These are phyloP conservation scores for Nematocida sp. DNA, from an alignment of 371 early-diverging fungal species.

Conservation along the genomic window DNA sequence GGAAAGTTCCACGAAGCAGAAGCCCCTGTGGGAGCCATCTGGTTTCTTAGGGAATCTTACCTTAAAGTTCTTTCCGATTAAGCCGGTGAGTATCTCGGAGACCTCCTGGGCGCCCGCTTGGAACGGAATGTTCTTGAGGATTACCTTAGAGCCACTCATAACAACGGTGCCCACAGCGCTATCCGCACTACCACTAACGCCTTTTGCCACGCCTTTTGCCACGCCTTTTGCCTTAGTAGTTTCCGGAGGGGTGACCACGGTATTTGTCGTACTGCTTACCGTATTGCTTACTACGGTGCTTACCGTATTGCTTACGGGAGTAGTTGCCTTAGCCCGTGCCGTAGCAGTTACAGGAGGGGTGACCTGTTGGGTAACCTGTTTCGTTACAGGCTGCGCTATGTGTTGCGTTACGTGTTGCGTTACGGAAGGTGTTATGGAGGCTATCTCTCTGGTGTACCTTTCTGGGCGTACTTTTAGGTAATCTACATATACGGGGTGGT, in stretches of 20 bases:
- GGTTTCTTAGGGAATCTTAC: conserved; percentile 87
- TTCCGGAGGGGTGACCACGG: not conserved
- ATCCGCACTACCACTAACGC: not conserved
- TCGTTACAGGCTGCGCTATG: not conserved
- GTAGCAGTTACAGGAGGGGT: not conserved
- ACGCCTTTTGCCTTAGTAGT: not conserved
- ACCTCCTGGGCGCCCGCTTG: conserved; percentile 90
- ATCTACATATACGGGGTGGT: conserved; percentile 66
- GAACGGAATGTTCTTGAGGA: conserved; percentile 93
- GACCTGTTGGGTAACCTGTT: not conserved
- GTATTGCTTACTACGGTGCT: not conserved
- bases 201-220: not conserved
- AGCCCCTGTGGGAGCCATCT: conserved; percentile 87
- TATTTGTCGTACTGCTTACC: not conserved
- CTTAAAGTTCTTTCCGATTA: conserved; percentile 72
- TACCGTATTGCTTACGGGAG: not conserved
- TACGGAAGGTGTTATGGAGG: not conserved
- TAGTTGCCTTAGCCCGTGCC: not conserved
- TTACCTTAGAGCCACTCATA: conserved; percentile 76
- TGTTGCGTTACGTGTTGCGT: no score
- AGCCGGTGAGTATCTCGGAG: conserved; percentile 79
- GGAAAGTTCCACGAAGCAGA: conserved; percentile 89
- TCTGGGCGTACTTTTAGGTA: conserved; percentile 59
- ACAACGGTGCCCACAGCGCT: conserved; percentile 65
- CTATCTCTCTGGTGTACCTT: conserved; percentile 30